phyloP scores from a whole-genome alignment of 2,329 filamentous ascomycete species.

The Clathrospora elynae region DNA sequence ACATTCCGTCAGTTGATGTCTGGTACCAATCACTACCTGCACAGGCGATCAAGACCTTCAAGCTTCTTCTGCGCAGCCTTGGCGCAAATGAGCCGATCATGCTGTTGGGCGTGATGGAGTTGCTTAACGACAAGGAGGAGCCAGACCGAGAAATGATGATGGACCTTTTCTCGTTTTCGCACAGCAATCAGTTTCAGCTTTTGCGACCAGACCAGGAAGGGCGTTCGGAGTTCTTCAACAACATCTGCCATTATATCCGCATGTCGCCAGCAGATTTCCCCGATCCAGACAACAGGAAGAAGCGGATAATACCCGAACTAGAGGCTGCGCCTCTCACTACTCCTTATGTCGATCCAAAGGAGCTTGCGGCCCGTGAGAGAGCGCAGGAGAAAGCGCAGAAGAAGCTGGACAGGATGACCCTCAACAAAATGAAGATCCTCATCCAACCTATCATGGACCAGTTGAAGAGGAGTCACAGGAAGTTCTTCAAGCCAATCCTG shows the following conservation, averaged over 20 bases:
- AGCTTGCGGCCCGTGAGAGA: slow-evolving; percentile 80
- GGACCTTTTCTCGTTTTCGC: slow-evolving; percentile 85
- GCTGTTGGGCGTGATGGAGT: slow-evolving; percentile 82
- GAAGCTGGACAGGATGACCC: slow-evolving; percentile 78
- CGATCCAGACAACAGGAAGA: slow-evolving; percentile 83
- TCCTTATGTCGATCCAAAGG: slow-evolving; percentile 58
- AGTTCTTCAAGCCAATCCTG: slow-evolving; percentile 79
- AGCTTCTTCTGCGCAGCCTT: slow-evolving; percentile 78
- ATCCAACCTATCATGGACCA: slow-evolving; percentile 98
- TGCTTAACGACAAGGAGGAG: slow-evolving; percentile 60
- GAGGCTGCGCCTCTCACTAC: slow-evolving; percentile 68
- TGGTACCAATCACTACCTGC: slow-evolving; percentile 79
- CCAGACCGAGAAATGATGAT: slow-evolving; percentile 68
- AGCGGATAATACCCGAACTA: slow-evolving; percentile 77
- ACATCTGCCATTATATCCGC: slow-evolving; percentile 74
- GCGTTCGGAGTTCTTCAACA: slow-evolving; percentile 79
- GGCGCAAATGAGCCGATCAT: slow-evolving; percentile 90
- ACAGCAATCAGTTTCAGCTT: slow-evolving; percentile 75
- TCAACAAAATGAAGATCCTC: slow-evolving; percentile 86
- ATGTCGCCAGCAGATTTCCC: slow-evolving; percentile 86
- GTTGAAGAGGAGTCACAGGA: slow-evolving; percentile 86
- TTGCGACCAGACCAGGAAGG: slow-evolving; percentile 67
- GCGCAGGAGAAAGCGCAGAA: slow-evolving; percentile 78
- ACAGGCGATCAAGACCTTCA: slow-evolving; percentile 75
- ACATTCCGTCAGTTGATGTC: slow-evolving; percentile 84